These are phyloP conservation scores for Heliocybe sulcata DNA, from an alignment of 1,284 basidiomycete genomes.

Conservation along the genomic window DNA sequence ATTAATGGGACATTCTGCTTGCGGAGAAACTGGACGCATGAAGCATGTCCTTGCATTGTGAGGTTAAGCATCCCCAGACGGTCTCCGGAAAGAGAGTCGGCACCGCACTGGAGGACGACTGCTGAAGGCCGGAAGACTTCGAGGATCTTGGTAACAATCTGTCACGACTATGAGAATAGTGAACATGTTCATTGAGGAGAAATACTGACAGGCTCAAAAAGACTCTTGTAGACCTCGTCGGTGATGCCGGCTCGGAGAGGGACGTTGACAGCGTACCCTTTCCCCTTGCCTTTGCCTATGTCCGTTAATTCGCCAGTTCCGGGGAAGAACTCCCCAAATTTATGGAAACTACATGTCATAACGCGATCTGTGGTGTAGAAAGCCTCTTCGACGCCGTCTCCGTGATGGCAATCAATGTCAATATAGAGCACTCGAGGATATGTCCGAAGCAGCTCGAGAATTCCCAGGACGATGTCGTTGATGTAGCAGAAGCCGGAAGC, in stretches of 20 bases:
- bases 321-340: constrained; percentile 96
- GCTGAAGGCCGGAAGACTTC: constrained; percentile 89
- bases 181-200: background rate
- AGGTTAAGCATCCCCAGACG: constrained; percentile 96
- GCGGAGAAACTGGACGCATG: constrained; percentile 85
- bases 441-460: constrained; percentile 79
- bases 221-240: constrained; percentile 73
- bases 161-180: background rate
- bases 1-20: constrained; percentile 85
- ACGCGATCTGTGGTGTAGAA: constrained; percentile 98
- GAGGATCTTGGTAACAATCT: constrained; percentile 85
- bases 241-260: constrained; percentile 93
- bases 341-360: constrained; percentile 95
- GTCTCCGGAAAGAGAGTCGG: constrained; percentile 93
- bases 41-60: constrained; percentile 90
- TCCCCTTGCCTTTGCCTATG: constrained; percentile 80
- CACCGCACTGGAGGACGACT: constrained; percentile 92
- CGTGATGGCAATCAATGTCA: constrained; percentile 98
- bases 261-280: constrained; percentile 89
- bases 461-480: constrained; percentile 91
- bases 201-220: constrained; percentile 81
- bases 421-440: constrained; percentile 92
- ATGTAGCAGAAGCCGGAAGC: constrained; percentile 97
- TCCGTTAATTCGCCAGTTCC: constrained; percentile 89
- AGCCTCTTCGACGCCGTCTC: constrained; percentile 97